These are phyloP conservation scores for Phytophthora niederhauseri DNA, from an alignment of 352 stramenopile species.

Conservation along the genomic window DNA sequence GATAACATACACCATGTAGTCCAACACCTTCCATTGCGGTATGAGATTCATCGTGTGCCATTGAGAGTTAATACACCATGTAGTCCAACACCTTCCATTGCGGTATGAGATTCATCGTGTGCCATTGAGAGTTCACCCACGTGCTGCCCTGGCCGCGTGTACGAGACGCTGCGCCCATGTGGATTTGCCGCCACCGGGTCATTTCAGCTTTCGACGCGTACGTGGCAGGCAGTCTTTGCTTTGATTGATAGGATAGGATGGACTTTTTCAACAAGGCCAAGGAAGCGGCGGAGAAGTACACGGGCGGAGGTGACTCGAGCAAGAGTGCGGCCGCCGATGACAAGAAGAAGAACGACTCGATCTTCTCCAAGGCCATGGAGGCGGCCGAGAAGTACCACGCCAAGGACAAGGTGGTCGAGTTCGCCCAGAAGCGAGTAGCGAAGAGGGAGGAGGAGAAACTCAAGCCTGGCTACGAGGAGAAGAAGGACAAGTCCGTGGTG, in stretches of 20 bases:
- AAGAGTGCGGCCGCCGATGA: conserved; percentile 7
- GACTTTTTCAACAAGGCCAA: conserved; percentile 40
- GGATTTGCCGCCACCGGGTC: conserved; percentile 9
- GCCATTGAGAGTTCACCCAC: conserved; percentile 25
- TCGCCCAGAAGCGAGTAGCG: conserved; percentile 28
- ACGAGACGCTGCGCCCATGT: conserved; percentile 17
- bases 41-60: conserved; percentile 2
- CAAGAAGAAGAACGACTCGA: conserved; percentile 26
- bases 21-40: not conserved
- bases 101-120: not conserved
- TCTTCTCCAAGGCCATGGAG: conserved; percentile 29
- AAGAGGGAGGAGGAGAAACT: conserved; percentile 32
- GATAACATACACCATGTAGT: too few relatives aligned
- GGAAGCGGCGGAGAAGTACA: conserved; percentile 25
- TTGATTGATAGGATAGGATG: conserved; percentile 20
- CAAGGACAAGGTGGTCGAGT: conserved; percentile 35
- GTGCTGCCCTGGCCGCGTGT: conserved; percentile 18
- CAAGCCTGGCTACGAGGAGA: conserved; percentile 23
- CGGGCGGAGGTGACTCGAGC: conserved; percentile 16
- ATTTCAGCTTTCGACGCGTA: conserved; percentile 22
- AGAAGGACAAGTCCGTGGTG: conserved; percentile 33
- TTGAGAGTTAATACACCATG: conserved; percentile 8
- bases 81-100: not conserved
- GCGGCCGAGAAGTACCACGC: conserved; percentile 34
- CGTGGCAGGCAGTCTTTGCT: not conserved